A percentile compares a stretch with the other conserved stretches of the same genome.
Evolutionary conservation across 2,329 filamentous ascomycete genomes (phyloP).

Genomic region (Biscogniauxia marginata): DNA sequence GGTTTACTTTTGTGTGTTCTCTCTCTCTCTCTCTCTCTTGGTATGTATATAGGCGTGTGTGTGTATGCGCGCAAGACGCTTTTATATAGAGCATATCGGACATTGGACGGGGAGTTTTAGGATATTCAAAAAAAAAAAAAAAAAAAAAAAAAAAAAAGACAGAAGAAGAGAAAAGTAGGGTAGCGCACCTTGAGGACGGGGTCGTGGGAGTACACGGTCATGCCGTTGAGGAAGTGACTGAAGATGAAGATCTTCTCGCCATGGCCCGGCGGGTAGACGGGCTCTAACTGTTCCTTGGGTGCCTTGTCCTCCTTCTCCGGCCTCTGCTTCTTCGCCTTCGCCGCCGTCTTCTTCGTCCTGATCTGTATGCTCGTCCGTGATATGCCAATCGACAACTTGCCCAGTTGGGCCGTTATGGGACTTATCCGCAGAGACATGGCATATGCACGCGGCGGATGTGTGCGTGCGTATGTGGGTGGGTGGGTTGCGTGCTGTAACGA

Average conservation of each 20-base stretch:
- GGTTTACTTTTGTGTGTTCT: background rate
- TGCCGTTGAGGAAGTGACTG: constrained; percentile 47
- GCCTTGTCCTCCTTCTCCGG: constrained; percentile 20
- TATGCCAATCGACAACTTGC: constrained; percentile 41
- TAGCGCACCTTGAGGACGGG: constrained; percentile 44
- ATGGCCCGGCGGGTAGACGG: constrained; percentile 38
- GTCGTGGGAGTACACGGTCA: constrained; percentile 53
- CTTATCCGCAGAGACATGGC: constrained; percentile 39
- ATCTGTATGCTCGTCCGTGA: constrained; percentile 39
- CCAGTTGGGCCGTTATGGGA: constrained; percentile 36
- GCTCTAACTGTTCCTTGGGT: constrained; percentile 12
- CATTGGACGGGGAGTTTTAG: too few relatives aligned
- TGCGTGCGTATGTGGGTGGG: constrained; percentile 4
- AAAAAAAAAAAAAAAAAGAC: background rate
- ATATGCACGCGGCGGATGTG: background rate
- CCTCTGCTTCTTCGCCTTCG: constrained; percentile 6
- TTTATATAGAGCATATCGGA: too few relatives aligned
- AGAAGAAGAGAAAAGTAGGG: background rate
- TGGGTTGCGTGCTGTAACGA: constrained; percentile 1
- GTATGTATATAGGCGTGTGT: too few relatives aligned
- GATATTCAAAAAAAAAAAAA: background rate
- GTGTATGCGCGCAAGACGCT: too few relatives aligned
- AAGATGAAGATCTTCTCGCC: constrained; percentile 60
- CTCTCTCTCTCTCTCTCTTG: background rate
- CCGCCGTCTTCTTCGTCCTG: constrained; percentile 14